Conservation (phyloP, 768 basidiomycete species). For the Leccinum arenicola region DNA sequence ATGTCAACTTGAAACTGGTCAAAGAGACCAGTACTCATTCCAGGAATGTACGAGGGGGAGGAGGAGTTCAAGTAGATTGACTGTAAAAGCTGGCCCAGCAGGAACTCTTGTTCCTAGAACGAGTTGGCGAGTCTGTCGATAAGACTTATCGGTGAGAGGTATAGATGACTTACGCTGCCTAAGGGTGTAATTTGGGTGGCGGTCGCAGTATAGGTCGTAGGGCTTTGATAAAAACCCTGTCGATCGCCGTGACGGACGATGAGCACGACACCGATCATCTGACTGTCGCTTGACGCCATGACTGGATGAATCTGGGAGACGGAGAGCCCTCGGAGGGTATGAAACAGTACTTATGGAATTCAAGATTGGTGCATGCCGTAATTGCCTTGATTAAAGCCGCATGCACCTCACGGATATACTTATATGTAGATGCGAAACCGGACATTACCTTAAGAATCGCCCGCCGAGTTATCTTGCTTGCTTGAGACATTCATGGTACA, state of each 20-base stretch:
- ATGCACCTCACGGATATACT: neutral
- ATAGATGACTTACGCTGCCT: conserved; percentile 48
- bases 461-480: neutral
- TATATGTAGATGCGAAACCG: neutral
- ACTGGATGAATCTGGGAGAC: neutral
- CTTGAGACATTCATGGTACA: neutral
- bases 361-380: neutral
- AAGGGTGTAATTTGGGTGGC: conserved; percentile 64
- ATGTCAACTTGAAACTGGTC: conserved; percentile 41
- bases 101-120: conserved; percentile 52
- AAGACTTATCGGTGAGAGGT: neutral
- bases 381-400: neutral
- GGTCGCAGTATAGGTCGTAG: conserved; percentile 53
- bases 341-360: no score
- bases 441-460: neutral
- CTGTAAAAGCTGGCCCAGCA: conserved; percentile 52
- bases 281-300: conserved; percentile 23
- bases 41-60: conserved; percentile 52
- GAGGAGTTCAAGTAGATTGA: conserved; percentile 51
- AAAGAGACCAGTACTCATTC: conserved; percentile 34
- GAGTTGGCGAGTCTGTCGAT: neutral
- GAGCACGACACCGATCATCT: conserved; percentile 55
- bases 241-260: conserved; percentile 61
- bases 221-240: conserved; percentile 63
- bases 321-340: neutral